phyloP scores from a whole-genome alignment of 2,329 filamentous ascomycete genomes.

The Grosmannia serpens region DNA sequence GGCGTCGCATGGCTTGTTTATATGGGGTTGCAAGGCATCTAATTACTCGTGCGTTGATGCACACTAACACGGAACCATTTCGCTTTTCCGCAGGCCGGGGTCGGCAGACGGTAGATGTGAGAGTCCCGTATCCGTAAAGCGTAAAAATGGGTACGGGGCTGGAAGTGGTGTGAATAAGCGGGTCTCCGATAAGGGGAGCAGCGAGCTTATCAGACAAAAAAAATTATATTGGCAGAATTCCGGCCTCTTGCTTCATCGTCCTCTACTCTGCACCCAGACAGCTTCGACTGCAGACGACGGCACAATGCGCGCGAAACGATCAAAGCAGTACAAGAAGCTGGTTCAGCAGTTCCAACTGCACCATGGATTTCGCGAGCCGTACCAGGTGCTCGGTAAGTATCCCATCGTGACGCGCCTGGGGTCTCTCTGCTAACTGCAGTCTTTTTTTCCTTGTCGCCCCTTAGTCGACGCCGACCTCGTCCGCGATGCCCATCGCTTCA shows the following conservation, averaged over 20 bases:
- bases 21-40: neutral
- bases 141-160: neutral
- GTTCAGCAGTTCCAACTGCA: slow-evolving; percentile 83
- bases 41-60: neutral
- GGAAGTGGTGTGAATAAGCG: neutral
- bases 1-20: neutral
- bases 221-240: neutral
- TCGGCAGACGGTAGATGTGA: neutral
- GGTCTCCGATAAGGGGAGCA: neutral
- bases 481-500: slow-evolving; percentile 67
- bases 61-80: neutral
- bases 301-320: slow-evolving; percentile 19
- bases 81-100: neutral
- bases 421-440: neutral
- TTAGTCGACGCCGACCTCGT: slow-evolving; percentile 74
- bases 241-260: neutral
- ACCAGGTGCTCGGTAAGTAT: slow-evolving; percentile 65
- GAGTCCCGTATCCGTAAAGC: neutral
- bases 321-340: slow-evolving; percentile 60
- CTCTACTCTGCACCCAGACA: neutral
- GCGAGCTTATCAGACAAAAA: neutral
- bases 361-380: slow-evolving; percentile 87
- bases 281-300: neutral
- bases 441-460: neutral
- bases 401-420: neutral